Conservation (phyloP, 305 asterid genomes). For the Fraxinus angustifolia region DNA sequence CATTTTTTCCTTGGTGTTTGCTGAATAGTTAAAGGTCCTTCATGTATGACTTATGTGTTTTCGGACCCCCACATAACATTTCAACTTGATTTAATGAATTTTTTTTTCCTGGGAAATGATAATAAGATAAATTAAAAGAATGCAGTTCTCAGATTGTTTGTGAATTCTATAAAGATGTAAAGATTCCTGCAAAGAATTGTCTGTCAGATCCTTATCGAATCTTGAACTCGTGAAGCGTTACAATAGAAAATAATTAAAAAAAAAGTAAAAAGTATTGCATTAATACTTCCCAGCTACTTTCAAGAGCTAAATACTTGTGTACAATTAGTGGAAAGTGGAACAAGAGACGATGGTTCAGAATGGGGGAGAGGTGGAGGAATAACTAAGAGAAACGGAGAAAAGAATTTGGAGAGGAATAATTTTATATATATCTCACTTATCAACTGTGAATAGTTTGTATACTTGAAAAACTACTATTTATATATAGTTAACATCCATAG, state of each 20-base stretch:
- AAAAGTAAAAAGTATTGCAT: not conserved
- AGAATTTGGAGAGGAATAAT: not conserved
- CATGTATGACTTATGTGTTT: not conserved
- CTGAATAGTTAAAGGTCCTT: not conserved
- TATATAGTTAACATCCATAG: not conserved
- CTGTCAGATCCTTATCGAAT: not conserved
- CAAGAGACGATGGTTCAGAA: not conserved
- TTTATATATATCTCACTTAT: not conserved
- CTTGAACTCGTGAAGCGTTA: not conserved
- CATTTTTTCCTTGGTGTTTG: not conserved
- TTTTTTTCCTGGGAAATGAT: not conserved
- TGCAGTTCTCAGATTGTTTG: not conserved
- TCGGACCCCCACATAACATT: not conserved
- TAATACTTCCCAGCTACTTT: not conserved
- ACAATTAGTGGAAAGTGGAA: not conserved
- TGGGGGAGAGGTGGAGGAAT: not conserved
- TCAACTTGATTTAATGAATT: not conserved
- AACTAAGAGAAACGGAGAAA: not conserved
- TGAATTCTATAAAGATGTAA: not conserved
- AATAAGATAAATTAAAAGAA: not conserved
- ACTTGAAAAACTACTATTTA: not conserved
- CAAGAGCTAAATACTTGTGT: not conserved
- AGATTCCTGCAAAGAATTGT: not conserved
- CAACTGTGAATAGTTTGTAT: not conserved
- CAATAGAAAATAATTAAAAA: not conserved